Conservation (phyloP, 352 stramenopile genomes). For the Peronosclerospora sorghi region DNA sequence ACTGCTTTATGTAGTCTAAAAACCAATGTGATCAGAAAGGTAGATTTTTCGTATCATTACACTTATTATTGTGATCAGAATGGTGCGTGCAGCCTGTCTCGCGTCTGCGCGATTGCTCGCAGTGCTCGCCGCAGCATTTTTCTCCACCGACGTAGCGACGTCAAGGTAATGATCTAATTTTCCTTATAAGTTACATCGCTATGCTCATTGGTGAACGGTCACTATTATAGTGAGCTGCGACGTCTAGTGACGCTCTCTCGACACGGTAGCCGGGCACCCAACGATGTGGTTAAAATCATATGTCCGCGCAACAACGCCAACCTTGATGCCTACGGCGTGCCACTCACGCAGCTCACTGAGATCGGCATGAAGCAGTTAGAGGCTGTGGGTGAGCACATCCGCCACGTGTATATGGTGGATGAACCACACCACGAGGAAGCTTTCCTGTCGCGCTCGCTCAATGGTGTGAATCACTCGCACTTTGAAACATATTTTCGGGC, state of each 20-base stretch:
- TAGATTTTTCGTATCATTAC: too few species aligned
- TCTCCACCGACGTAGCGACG: too few species aligned
- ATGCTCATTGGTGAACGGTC: too few species aligned
- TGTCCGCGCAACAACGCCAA: constrained; percentile 65
- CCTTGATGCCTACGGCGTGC: constrained; percentile 65
- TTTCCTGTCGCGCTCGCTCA: constrained; percentile 62
- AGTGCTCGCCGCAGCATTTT: too few species aligned
- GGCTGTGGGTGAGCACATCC: constrained; percentile 53
- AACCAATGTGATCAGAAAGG: too few species aligned
- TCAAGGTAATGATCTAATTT: too few species aligned
- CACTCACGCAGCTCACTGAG: constrained; percentile 72
- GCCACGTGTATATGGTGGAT: constrained; percentile 50
- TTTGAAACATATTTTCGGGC: constrained; percentile 82
- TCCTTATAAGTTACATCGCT: too few species aligned
- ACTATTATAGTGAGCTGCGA: constrained; percentile 42
- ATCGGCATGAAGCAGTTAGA: constrained; percentile 73
- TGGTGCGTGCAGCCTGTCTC: too few species aligned
- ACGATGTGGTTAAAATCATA: constrained; percentile 39
- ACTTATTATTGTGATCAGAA: too few species aligned
- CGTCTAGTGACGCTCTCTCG: constrained; percentile 68
- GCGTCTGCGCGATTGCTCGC: too few species aligned
- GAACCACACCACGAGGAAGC: constrained; percentile 25
- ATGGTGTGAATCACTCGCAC: constrained; percentile 59
- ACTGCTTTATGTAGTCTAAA: too few species aligned
- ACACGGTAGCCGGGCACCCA: constrained; percentile 71